Conservation (phyloP, 2,329 filamentous ascomycete species). For the Alternaria postmessia region DNA sequence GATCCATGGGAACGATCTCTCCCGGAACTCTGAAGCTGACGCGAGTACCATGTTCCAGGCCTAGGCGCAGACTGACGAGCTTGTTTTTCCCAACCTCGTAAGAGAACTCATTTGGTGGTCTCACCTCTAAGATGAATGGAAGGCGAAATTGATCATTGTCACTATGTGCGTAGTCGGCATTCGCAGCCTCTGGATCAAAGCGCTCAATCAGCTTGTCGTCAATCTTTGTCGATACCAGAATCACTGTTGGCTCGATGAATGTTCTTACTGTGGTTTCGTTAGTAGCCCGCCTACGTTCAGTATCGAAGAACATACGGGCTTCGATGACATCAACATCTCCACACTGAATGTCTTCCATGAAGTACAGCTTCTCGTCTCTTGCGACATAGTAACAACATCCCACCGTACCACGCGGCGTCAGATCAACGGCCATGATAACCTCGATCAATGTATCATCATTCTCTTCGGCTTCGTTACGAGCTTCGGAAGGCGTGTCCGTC, state of each 20-base stretch:
- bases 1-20: slow-evolving; percentile 52
- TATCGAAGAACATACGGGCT: slow-evolving; percentile 46
- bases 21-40: slow-evolving; percentile 70
- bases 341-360: slow-evolving; percentile 78
- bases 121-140: slow-evolving; percentile 70
- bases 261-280: slow-evolving; percentile 60
- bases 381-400: slow-evolving; percentile 87
- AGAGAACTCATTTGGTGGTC: slow-evolving; percentile 76
- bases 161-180: slow-evolving; percentile 39
- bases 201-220: slow-evolving; percentile 58
- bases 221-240: slow-evolving; percentile 65
- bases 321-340: slow-evolving; percentile 71
- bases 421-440: slow-evolving; percentile 80
- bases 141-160: slow-evolving; percentile 60
- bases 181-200: slow-evolving; percentile 55
- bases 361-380: slow-evolving; percentile 71
- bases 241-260: slow-evolving; percentile 68
- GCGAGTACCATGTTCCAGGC: slow-evolving; percentile 56
- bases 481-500: slow-evolving; percentile 9
- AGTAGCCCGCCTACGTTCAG: background rate
- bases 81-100: slow-evolving; percentile 72
- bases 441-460: slow-evolving; percentile 68
- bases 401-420: slow-evolving; percentile 73
- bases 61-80: slow-evolving; percentile 66
- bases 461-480: slow-evolving; percentile 37